Conservation (phyloP, 352 stramenopile species). For the Pythium dissotocum region DNA sequence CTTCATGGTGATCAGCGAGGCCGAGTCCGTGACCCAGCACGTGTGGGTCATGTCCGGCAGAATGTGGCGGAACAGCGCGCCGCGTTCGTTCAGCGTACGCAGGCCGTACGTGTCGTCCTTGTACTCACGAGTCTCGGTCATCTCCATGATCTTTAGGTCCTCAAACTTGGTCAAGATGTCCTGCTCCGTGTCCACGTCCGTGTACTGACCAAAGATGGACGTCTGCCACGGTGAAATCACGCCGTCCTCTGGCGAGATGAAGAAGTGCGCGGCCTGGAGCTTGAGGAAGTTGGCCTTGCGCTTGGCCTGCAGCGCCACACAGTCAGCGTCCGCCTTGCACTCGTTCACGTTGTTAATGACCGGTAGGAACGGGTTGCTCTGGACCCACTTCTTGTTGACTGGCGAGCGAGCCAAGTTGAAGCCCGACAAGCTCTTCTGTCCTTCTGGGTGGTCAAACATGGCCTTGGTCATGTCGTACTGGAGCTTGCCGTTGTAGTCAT, state of each 20-base stretch:
- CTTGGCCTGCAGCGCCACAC: constrained; percentile 17
- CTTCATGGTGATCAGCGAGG: neutral
- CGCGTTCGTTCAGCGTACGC: constrained; percentile 34
- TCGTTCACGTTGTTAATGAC: constrained; percentile 39
- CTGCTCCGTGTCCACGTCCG: constrained; percentile 23
- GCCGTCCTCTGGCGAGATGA: constrained; percentile 37
- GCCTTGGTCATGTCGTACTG: constrained; percentile 37
- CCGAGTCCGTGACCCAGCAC: constrained; percentile 37
- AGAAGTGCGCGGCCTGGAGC: constrained; percentile 3
- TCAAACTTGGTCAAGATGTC: constrained; percentile 35
- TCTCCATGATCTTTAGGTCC: constrained; percentile 36
- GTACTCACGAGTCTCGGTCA: constrained; percentile 44
- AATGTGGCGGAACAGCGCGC: constrained; percentile 28
- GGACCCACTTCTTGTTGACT: constrained; percentile 22
- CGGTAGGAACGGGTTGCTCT: constrained; percentile 41
- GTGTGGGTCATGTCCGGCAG: constrained; percentile 31
- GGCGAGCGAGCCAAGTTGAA: constrained; percentile 34
- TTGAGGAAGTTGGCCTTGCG: constrained; percentile 38
- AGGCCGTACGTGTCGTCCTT: constrained; percentile 40
- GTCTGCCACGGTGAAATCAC: constrained; percentile 46
- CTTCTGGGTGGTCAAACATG: constrained; percentile 29
- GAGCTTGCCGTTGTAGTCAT: constrained; percentile 34
- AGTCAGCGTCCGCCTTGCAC: constrained; percentile 16
- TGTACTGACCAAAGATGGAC: constrained; percentile 38
- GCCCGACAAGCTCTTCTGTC: constrained; percentile 31